These are phyloP conservation scores for Beauveria sp. DNA, from an alignment of 2,329 filamentous ascomycete species.

Conservation along the genomic window DNA sequence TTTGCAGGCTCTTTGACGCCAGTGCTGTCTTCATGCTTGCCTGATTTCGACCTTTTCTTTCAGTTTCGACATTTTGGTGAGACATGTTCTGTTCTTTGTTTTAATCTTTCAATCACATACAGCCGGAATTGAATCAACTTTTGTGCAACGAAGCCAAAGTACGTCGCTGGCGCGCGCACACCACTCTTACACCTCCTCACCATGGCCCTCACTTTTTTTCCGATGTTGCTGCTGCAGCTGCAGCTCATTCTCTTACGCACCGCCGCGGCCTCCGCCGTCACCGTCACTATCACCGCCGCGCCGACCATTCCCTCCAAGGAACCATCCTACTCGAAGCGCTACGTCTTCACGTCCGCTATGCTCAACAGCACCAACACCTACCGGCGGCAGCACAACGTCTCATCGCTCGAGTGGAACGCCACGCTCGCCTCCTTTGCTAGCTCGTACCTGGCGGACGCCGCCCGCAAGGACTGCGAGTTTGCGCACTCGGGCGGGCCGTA, in stretches of 20 bases:
- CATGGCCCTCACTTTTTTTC: neutral
- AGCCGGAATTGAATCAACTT: no score
- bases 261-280: constrained; percentile 1
- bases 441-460: constrained; percentile 36
- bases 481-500: constrained; percentile 54
- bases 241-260: neutral
- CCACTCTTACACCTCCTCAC: neutral
- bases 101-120: neutral
- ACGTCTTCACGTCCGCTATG: constrained; percentile 43
- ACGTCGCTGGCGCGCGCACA: neutral
- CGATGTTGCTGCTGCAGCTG: neutral
- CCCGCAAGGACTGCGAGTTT: constrained; percentile 35
- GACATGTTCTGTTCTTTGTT: neutral
- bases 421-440: constrained; percentile 50
- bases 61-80: neutral
- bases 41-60: neutral
- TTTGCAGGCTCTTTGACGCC: neutral
- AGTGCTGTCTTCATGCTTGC: neutral
- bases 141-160: neutral
- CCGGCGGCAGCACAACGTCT: constrained; percentile 54
- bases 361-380: constrained; percentile 61
- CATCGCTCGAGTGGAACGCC: constrained; percentile 54
- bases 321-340: constrained; percentile 23
- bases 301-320: constrained; percentile 28
- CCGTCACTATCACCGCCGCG: constrained; percentile 26